Percentiles rank a stretch among this genome's conserved stretches.
phyloP scores from a whole-genome alignment of 345 rosid species.

The Syzygium oleosum region DNA sequence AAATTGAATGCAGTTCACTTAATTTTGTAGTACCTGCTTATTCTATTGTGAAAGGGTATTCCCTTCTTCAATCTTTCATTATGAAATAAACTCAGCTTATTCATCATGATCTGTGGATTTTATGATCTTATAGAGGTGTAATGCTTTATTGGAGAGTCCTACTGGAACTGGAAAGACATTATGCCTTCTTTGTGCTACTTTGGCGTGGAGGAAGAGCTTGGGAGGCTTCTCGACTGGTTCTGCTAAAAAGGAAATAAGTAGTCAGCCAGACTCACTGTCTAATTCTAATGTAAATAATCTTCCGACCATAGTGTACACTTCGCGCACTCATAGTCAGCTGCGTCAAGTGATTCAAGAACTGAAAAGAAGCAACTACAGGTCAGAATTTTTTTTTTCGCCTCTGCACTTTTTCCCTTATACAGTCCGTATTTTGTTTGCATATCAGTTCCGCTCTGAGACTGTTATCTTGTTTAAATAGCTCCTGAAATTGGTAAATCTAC shows the following conservation, averaged over 20 bases:
- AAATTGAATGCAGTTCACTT: background rate
- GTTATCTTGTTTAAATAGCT: background rate
- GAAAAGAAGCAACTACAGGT: constrained; percentile 89
- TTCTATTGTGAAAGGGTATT: background rate
- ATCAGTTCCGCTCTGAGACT: background rate
- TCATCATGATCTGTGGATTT: background rate
- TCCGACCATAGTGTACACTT: constrained; percentile 79
- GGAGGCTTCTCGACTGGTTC: constrained; percentile 61
- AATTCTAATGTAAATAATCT: constrained; percentile 18
- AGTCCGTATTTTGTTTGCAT: background rate
- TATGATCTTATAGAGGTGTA: constrained; percentile 45
- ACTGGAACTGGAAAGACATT: constrained; percentile 97
- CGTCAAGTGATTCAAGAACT: constrained; percentile 89
- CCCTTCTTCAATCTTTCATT: background rate
- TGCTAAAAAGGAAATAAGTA: constrained; percentile 18
- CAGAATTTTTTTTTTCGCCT: constrained; percentile 2
- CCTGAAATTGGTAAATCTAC: background rate
- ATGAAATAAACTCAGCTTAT: background rate
- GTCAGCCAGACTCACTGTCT: constrained; percentile 14
- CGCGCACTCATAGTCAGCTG: constrained; percentile 96
- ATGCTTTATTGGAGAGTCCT: constrained; percentile 95
- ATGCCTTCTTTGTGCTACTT: constrained; percentile 91
- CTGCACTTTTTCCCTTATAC: background rate
- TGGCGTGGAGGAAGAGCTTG: constrained; percentile 96
- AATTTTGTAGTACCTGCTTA: background rate